Evolutionary conservation across 2,329 filamentous ascomycete genomes (phyloP), one percentile per base, ranked within the genome.

Genomic region (Pseudocercospora cruenta): DNA sequence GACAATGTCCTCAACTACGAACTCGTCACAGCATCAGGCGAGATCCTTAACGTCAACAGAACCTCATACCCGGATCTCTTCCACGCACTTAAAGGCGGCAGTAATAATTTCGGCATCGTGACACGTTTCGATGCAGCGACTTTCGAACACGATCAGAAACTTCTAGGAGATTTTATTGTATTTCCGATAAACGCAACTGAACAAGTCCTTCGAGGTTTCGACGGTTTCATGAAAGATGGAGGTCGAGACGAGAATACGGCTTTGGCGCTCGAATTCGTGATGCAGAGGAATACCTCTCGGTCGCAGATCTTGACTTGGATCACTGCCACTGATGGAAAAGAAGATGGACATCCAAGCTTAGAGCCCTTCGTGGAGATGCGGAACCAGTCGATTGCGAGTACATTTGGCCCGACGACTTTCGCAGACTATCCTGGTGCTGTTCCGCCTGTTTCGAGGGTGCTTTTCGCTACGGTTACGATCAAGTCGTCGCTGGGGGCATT

Each of bases 1-100:
- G 84, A 74, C 39, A 71, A 65, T 33, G 70, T 72, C 3, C 5
- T 69, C 26, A 68, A 71, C 22, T 72, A 66, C 45, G 67, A 71
- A 62, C 57, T 76, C 10, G 70, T 74, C 8, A 58, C 68, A 21
- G 68, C 70, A 7, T 53, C 59, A 39, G 71, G 69, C 6, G 36
- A 47, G 4, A 65, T 72, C 7, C 53, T 71, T 6, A 62, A 65
- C 21, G 71, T 65, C n/a, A 69, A 57, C 43, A 43, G 36, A 3
- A 49, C 47, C 2, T 28, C 54, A 8, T n/a, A 73, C 53, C 22
- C 57, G 28, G 70, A 71, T 51, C 68, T 74, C 5, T 75, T 70
- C 63, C 65, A 65, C 61, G 71, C 72, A 12, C 59, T 74, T 19
- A 72, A 72, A 36, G 72, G 72, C 26, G 67, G 67, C 21, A 54